These are phyloP conservation scores for Septoria petroselini DNA, from an alignment of 2,329 filamentous ascomycete species.

Conservation along the genomic window DNA sequence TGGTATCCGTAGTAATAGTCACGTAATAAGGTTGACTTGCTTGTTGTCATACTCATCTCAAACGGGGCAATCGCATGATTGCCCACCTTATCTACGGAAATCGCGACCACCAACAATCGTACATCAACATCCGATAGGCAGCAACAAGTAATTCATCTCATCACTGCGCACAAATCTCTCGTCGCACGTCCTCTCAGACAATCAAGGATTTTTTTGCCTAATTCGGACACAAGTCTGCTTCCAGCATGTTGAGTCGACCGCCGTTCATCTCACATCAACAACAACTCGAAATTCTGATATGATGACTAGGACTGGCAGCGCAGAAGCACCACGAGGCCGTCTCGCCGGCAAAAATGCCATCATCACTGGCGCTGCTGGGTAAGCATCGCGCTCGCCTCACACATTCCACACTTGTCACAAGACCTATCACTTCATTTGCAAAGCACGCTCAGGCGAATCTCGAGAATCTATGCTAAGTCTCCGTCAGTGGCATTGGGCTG, in stretches of 20 bases:
- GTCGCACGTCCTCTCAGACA: too few relatives aligned
- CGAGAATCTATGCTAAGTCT: neutral
- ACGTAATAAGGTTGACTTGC: neutral
- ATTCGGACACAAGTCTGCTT: conserved; percentile 19
- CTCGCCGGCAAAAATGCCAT: conserved; percentile 67
- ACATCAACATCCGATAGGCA: too few relatives aligned
- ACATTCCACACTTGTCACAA: too few relatives aligned
- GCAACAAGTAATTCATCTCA: too few relatives aligned
- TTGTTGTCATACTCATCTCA: too few relatives aligned
- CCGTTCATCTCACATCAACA: neutral
- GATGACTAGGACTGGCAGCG: conserved; percentile 20
- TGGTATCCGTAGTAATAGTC: neutral
- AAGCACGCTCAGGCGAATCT: too few relatives aligned
- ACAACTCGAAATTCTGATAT: conserved; percentile 8
- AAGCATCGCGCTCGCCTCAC: conserved; percentile 38
- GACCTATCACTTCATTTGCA: too few relatives aligned
- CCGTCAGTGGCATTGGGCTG: conserved; percentile 77
- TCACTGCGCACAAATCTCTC: too few relatives aligned
- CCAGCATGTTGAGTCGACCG: conserved; percentile 22
- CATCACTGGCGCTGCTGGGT: conserved; percentile 84
- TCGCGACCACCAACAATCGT: too few relatives aligned
- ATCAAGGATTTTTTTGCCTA: conserved; percentile 22
- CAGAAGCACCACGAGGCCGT: conserved; percentile 40
- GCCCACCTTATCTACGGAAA: too few relatives aligned
- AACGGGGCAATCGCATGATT: too few relatives aligned